phyloP scores from a whole-genome alignment of 2,329 filamentous ascomycete species.

The Bisporella sp. region DNA sequence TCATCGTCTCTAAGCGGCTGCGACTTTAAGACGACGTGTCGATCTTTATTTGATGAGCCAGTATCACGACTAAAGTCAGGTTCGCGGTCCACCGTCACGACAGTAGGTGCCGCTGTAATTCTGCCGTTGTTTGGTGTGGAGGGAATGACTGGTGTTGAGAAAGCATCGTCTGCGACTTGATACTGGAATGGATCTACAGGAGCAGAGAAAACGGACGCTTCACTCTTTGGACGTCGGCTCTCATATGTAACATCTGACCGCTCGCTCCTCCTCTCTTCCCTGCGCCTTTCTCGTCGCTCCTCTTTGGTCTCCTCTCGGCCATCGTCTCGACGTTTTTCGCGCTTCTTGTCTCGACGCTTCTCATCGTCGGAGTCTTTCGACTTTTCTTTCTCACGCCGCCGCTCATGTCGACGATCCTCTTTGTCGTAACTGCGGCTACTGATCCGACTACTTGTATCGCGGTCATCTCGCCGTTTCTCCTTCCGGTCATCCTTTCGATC shows the following conservation, averaged over 20 bases:
- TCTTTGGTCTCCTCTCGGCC: conserved; percentile 23
- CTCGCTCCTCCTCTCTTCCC: conserved; percentile 21
- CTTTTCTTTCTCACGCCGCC: conserved; percentile 19
- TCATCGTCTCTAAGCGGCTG: conserved; percentile 12
- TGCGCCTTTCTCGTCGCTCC: conserved; percentile 29
- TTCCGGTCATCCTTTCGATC: conserved; percentile 19
- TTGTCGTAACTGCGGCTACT: conserved; percentile 14
- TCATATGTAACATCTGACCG: conserved; percentile 13
- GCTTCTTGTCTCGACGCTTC: conserved; percentile 16
- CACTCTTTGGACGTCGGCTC: conserved; percentile 21
- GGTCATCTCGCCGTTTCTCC: conserved; percentile 14
- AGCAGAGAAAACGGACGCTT: conserved; percentile 17
- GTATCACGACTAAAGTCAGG: conserved; percentile 31
- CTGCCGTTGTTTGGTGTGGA: conserved; percentile 10
- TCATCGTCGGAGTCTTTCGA: conserved; percentile 14
- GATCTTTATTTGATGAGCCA: conserved; percentile 20
- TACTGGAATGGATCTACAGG: conserved; percentile 51
- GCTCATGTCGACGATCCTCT: conserved; percentile 16
- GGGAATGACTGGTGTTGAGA: conserved; percentile 36
- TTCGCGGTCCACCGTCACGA: conserved; percentile 48
- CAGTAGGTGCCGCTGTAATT: conserved; percentile 29
- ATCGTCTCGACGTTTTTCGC: conserved; percentile 23
- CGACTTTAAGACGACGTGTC: conserved; percentile 5
- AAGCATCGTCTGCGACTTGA: conserved; percentile 47
- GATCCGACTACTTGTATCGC: conserved; percentile 13